phyloP scores from a whole-genome alignment of 257 asterid genomes.

The Linderniella brevidens region DNA sequence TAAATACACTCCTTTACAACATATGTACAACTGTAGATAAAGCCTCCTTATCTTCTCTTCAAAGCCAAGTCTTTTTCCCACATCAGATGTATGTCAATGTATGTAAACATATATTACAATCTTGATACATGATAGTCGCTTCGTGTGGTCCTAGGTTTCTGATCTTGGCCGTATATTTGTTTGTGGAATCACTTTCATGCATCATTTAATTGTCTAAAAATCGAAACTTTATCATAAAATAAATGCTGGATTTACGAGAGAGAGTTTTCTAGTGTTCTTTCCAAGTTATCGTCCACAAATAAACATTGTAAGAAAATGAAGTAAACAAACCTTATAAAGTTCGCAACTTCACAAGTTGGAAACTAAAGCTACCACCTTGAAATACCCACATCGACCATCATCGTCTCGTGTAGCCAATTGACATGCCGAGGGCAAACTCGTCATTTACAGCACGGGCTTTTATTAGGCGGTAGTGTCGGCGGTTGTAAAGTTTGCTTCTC shows the following conservation, averaged over 20 bases:
- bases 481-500: slow-evolving; percentile 32
- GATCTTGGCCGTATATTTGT: background rate
- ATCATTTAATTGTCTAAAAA: slow-evolving; percentile 9
- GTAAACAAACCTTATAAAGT: no score
- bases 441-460: slow-evolving; percentile 12
- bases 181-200: background rate
- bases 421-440: slow-evolving; percentile 12
- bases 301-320: no score
- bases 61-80: slow-evolving; percentile 50
- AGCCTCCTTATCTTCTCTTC: slow-evolving; percentile 52
- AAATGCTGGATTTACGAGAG: background rate
- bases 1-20: slow-evolving; percentile 6
- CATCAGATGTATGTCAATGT: slow-evolving; percentile 19
- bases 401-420: background rate
- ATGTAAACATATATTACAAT: background rate
- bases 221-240: slow-evolving; percentile 10
- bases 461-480: slow-evolving; percentile 24
- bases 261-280: no score
- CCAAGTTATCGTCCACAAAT: no score
- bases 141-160: no score
- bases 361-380: slow-evolving; percentile 19
- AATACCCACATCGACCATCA: background rate
- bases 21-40: slow-evolving; percentile 33
- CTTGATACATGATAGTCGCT: no score
- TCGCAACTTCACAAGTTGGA: slow-evolving; percentile 19